Percentiles rank a stretch among this genome's conserved stretches.
phyloP scores from a whole-genome alignment of 1,284 basidiomycete species.

The Gomphus sp. region DNA sequence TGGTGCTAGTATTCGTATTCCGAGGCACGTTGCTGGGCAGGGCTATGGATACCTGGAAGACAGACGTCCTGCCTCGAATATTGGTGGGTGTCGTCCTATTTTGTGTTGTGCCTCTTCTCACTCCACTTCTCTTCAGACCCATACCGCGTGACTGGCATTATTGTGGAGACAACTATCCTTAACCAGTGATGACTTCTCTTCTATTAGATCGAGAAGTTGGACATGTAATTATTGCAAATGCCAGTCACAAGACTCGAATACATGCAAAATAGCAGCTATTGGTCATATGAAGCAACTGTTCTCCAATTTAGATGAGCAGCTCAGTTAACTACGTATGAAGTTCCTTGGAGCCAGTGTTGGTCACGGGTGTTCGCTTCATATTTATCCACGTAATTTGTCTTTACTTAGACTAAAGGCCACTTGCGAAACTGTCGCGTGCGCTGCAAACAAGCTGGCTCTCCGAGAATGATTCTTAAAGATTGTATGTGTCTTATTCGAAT shows the following conservation, averaged over 20 bases:
- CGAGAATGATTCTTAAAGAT: no score
- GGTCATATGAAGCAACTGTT: neutral
- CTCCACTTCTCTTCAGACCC: conserved; percentile 46
- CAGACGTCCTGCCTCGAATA: conserved; percentile 95
- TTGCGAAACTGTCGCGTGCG: no score
- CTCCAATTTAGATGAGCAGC: no score
- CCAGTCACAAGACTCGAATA: neutral
- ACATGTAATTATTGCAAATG: neutral
- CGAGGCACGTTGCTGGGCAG: conserved; percentile 84
- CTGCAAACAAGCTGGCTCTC: no score
- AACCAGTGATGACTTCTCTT: neutral
- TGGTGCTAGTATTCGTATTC: conserved; percentile 93
- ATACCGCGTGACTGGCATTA: conserved; percentile 82
- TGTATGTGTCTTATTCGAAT: no score
- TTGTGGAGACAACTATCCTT: conserved; percentile 77
- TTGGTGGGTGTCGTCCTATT: conserved; percentile 50
- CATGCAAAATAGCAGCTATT: neutral
- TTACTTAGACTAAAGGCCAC: no score
- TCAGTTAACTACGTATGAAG: no score
- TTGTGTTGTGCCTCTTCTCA: neutral
- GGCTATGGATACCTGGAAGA: conserved; percentile 97
- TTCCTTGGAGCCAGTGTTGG: no score
- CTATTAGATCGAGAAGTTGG: neutral
- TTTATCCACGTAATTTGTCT: no score
- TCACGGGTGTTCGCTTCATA: no score